Conservation (phyloP, 2,329 filamentous ascomycete genomes). For the Botrytis aclada region DNA sequence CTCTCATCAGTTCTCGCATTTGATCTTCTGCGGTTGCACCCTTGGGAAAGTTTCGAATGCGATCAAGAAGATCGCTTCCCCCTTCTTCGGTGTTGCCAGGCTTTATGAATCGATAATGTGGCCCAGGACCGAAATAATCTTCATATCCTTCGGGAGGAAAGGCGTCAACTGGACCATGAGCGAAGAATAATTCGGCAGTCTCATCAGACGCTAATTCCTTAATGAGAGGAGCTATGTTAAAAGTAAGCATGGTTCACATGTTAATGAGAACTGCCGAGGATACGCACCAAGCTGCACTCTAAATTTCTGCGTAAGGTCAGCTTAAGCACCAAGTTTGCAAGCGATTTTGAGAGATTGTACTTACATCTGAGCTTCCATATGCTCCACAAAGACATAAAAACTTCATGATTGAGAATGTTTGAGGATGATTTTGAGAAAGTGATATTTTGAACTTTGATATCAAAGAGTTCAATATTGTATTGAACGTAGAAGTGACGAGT, state of each 20-base stretch:
- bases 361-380: conserved; percentile 54
- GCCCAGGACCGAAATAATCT: conserved; percentile 54
- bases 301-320: conserved; percentile 48
- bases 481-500: neutral
- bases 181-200: conserved; percentile 50
- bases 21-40: conserved; percentile 34
- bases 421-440: neutral
- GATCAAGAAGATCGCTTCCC: conserved; percentile 32
- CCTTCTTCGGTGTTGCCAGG: conserved; percentile 39
- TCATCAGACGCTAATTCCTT: conserved; percentile 47
- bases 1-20: conserved; percentile 32
- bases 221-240: conserved; percentile 45
- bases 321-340: conserved; percentile 16
- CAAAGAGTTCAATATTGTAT: neutral
- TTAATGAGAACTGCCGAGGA: conserved; percentile 6
- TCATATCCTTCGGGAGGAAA: conserved; percentile 53
- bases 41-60: conserved; percentile 34
- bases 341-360: conserved; percentile 29
- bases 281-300: conserved; percentile 50
- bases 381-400: conserved; percentile 57
- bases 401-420: conserved; percentile 43
- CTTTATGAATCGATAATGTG: conserved; percentile 55
- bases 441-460: neutral
- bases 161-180: conserved; percentile 50
- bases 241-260: conserved; percentile 21